Evolutionary conservation across 2,329 filamentous ascomycete species (phyloP).

Genomic region (Blastomyces gilchristii): DNA sequence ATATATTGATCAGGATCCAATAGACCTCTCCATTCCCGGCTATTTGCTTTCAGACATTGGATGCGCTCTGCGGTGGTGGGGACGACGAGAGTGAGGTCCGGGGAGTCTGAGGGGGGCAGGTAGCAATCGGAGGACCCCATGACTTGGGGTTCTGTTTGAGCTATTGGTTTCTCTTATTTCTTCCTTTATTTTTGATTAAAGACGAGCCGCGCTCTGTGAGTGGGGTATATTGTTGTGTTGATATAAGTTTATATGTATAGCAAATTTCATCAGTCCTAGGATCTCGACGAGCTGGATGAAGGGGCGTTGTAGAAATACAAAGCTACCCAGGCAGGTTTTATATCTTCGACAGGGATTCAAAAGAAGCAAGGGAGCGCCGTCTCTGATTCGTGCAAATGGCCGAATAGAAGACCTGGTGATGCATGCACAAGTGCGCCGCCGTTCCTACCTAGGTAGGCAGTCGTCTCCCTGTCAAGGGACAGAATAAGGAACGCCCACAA

Average conservation of each 20-base stretch:
- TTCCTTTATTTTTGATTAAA: background rate
- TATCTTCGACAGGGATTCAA: background rate
- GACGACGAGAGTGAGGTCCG: slow-evolving; percentile 44
- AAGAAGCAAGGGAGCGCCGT: background rate
- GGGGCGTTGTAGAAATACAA: background rate
- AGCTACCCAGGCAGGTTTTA: background rate
- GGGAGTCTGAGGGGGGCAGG: slow-evolving; percentile 41
- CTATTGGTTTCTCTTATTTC: background rate
- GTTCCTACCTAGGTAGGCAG: background rate
- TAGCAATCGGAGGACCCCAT: slow-evolving; percentile 30
- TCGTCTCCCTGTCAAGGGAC: background rate
- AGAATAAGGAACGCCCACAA: too few species aligned
- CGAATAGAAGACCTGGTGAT: background rate
- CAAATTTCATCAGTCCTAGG: background rate
- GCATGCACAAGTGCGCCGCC: background rate
- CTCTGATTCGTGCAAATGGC: background rate
- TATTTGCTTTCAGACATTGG: slow-evolving; percentile 45
- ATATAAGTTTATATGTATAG: background rate
- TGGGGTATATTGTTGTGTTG: background rate
- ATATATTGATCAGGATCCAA: slow-evolving; percentile 47
- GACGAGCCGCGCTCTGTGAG: background rate
- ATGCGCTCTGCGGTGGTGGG: slow-evolving; percentile 46
- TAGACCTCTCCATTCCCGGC: slow-evolving; percentile 47
- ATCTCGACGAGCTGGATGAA: background rate
- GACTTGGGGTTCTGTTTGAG: background rate